These are phyloP conservation scores for Pythium apleroticum DNA, from an alignment of 352 stramenopile genomes.

Conservation along the genomic window DNA sequence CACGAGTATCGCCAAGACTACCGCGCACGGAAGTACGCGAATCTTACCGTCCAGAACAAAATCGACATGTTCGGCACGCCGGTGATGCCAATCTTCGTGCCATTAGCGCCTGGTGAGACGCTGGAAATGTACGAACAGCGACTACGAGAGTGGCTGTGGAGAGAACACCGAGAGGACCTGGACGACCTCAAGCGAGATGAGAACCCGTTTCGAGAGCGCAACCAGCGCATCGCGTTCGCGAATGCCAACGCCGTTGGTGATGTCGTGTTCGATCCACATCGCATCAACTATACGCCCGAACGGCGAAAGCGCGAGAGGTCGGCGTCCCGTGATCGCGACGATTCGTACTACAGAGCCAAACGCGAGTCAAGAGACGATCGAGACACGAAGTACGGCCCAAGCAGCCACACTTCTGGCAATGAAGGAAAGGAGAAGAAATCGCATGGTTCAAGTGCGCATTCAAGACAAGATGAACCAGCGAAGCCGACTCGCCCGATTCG, in stretches of 20 bases:
- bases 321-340: background rate
- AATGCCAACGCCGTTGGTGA: background rate
- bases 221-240: background rate
- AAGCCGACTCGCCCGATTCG: background rate
- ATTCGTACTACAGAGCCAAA: background rate
- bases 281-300: background rate
- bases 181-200: background rate
- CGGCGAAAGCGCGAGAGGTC: background rate
- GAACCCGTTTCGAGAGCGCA: slow-evolving; percentile 16
- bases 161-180: background rate
- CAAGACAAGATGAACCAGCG: background rate
- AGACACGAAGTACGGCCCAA: background rate
- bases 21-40: slow-evolving; percentile 4
- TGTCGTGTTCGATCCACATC: background rate
- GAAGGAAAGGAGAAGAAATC: background rate
- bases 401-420: background rate
- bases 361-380: background rate
- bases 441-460: background rate
- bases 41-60: background rate
- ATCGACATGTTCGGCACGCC: slow-evolving; percentile 9
- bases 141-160: slow-evolving; percentile 23
- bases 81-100: slow-evolving; percentile 26
- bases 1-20: slow-evolving; percentile 14
- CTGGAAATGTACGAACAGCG: slow-evolving; percentile 19
- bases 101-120: slow-evolving; percentile 18